A percentile compares a stretch with the other conserved stretches of the same genome.
phyloP scores from a whole-genome alignment of 2,329 filamentous ascomycete species.

The Elsinoe fawcettii region DNA sequence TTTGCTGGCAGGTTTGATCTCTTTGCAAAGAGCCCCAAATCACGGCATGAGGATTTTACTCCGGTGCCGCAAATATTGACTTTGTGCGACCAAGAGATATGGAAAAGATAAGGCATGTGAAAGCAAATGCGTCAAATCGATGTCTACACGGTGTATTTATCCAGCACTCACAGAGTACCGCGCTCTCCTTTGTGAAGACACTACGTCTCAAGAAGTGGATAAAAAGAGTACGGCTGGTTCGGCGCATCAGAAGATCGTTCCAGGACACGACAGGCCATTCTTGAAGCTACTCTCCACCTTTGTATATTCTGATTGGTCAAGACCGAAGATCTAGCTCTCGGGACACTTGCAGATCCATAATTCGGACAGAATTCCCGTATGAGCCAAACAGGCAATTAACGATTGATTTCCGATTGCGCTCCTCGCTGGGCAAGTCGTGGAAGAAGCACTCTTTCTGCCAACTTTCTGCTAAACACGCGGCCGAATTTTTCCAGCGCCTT shows the following conservation, averaged over 20 bases:
- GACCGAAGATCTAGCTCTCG: neutral
- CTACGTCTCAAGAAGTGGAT: neutral
- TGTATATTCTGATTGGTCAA: neutral
- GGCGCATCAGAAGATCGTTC: slow-evolving; percentile 5
- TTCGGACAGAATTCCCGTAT: neutral
- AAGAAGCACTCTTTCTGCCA: slow-evolving; percentile 2
- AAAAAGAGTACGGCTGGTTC: neutral
- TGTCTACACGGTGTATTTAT: neutral
- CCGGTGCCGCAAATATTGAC: neutral
- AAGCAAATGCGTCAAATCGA: neutral
- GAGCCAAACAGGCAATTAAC: slow-evolving; percentile 10
- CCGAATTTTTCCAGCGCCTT: slow-evolving; percentile 6
- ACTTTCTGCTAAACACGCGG: slow-evolving; percentile 7
- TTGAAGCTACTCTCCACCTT: neutral
- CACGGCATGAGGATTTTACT: neutral
- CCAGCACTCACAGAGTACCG: neutral
- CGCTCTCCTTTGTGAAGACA: neutral
- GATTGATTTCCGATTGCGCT: slow-evolving; percentile 7
- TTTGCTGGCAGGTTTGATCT: neutral
- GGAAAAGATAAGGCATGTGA: slow-evolving; percentile 2
- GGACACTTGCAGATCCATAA: neutral
- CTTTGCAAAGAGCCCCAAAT: neutral
- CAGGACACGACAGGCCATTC: slow-evolving; percentile 1
- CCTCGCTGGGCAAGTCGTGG: neutral
- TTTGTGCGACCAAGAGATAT: neutral